Base-by-base conservation (phyloP, 139 green algal species). In the Trebouxia sp. region DNA sequence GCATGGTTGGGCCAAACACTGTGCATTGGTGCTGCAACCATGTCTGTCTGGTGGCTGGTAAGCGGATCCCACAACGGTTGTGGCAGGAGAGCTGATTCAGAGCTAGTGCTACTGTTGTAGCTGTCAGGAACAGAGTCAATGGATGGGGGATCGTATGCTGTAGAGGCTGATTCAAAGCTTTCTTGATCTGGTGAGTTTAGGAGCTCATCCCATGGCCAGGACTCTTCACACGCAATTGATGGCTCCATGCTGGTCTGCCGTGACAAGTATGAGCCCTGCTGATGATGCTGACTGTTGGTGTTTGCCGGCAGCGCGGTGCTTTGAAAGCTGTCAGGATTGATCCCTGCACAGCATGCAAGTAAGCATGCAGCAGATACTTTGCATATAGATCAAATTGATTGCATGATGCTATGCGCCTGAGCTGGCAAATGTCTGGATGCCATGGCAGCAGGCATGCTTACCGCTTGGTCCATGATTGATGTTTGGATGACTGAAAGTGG, bases 161-260 rank as follows among this genome's bases (percentile, higher is more conserved):
- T 72, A 1, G 62, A 72, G 5, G 62, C 62, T 72, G 62, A 72
- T 35, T 72, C 32, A 22, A 28, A 72, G 62, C 62, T 72, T 11
- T 24, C 62, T 28, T 32, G 43, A 14, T 28, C 62, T 45, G 62
- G 62, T 10, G 62, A 72, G 24, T 72, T 35, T 42, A 72, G 35
- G 1, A 72, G 7, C 2, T 72, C 62, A n/a, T 72, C 62, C 62
- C 62, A 72, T 14, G 62, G 62, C 62, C 62, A 72, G 7, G 62
- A 72, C 62, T 72, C 62, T 12, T 42, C 35, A n/a, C 62, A 45
- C 28, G 62, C 12, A 8, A 30, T 15, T 14, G 28, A 22, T 22
- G 12, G 62, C 32, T 72, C 32, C 24, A 17, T 26, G 32, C 32
- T 72, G 14, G 20, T 17, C 20, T 72, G 32, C 12, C n/a, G 58